Conservation (phyloP, 495 filamentous ascomycete species). For the Aspergillus cavernicola region DNA sequence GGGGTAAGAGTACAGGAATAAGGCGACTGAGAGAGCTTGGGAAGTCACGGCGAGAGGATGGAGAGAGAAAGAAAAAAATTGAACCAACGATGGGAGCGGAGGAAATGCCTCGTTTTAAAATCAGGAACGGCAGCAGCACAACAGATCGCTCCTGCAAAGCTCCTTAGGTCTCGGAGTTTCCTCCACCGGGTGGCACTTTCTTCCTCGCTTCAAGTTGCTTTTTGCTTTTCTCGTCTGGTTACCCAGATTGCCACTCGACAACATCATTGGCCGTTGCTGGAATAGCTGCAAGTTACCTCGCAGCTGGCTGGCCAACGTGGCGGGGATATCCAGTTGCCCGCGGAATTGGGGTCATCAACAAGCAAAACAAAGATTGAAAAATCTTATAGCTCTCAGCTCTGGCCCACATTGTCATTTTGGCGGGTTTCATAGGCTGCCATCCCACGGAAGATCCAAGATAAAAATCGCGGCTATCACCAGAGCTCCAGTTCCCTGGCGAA, state of each 20-base stretch:
- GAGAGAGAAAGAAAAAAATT: constrained; percentile 4
- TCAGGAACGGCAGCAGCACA: not conserved
- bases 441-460: not conserved
- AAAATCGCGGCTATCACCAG: not conserved
- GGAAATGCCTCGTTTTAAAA: constrained; percentile 17
- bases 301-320: too few relatives aligned
- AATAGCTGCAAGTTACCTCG: too few relatives aligned
- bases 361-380: too few relatives aligned
- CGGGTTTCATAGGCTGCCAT: not conserved
- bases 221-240: not conserved
- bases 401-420: not conserved
- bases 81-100: constrained; percentile 5
- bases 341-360: too few relatives aligned
- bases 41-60: too few relatives aligned
- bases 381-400: not conserved
- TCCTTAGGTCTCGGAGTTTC: not conserved
- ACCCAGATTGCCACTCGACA: not conserved
- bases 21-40: constrained; percentile 1
- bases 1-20: constrained; percentile 1
- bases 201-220: not conserved
- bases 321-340: too few relatives aligned
- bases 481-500: not conserved
- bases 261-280: too few relatives aligned
- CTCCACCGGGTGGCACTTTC: not conserved
- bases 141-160: not conserved